These are phyloP conservation scores for Cordyceps pruinosa DNA, from an alignment of 2,329 filamentous ascomycete genomes.

Conservation along the genomic window DNA sequence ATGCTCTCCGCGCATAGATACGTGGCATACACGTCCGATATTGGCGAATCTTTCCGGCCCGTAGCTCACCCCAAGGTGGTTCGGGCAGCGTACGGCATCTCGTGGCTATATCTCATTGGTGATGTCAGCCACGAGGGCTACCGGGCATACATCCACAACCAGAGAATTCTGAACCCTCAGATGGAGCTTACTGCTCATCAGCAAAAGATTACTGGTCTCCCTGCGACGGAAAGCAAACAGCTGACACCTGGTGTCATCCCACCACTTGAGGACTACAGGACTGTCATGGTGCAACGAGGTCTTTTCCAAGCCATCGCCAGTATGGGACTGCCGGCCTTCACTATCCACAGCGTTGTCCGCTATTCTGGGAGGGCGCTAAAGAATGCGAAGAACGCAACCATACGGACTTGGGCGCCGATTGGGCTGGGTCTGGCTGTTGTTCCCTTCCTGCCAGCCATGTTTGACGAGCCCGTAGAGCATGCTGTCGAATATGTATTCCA, in stretches of 20 bases:
- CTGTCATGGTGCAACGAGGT: constrained; percentile 84
- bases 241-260: constrained; percentile 41
- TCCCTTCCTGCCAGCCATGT: constrained; percentile 75
- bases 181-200: constrained; percentile 46
- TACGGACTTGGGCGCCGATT: constrained; percentile 86
- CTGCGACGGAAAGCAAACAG: constrained; percentile 24
- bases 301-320: constrained; percentile 86
- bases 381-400: constrained; percentile 62
- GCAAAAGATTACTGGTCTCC: constrained; percentile 42
- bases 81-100: constrained; percentile 77
- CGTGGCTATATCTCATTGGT: constrained; percentile 85
- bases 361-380: constrained; percentile 87
- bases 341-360: constrained; percentile 85
- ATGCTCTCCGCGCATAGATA: constrained; percentile 89
- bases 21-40: constrained; percentile 93
- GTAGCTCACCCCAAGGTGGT: constrained; percentile 82
- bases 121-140: constrained; percentile 93
- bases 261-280: constrained; percentile 80
- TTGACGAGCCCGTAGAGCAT: constrained; percentile 88
- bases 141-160: constrained; percentile 87
- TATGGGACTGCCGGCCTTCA: constrained; percentile 92
- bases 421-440: constrained; percentile 73
- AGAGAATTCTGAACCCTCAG: constrained; percentile 63
- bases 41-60: constrained; percentile 92
- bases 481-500: constrained; percentile 89